Evolutionary conservation across 306 rosid species (phyloP), one percentile per base, ranked within the genome.

Genomic region (Quercus suber): DNA sequence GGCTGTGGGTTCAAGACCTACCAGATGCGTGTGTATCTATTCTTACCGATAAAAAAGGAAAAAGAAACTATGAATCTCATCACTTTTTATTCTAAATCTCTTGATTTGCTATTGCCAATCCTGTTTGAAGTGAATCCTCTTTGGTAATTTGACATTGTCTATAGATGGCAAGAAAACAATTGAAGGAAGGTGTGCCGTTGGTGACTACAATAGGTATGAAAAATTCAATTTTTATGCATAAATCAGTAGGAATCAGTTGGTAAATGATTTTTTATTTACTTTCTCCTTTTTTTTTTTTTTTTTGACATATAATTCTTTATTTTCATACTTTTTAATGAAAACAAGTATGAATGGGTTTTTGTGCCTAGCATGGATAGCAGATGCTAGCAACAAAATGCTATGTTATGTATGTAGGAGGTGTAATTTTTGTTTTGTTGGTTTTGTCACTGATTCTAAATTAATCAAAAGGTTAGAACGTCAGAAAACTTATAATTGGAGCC

Each of bases 151-250:
- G 67, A 79, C 68, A 51, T 78, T 86, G 69, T 71, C 51, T 76
- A 81, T 84, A 93, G 96, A 87, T 84, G 98, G 93, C 82, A 82
- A 78, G 74, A 91, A 93, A 85, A 87, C 89, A 84, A 51, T 91
- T 80, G 96, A 93, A 79, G 94, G 88, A 81, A 93, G 92, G 87
- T 88, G 90, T 74, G 94, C 89, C 63, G 4, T 56, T 56, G 86
- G 79, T 45, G 76, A 88, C 78, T 84, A 78, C 81, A 79, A 55
- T 63, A 91, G 94, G 94, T 93, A 83, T 79, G 12, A 17, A 55
- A 23, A 68, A 28, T 25, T 63, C 15, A n/a, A 43, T 13, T 51
- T 55, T 35, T 6, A 21, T 14, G 6, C 31, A 10, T 20, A 19
- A 8, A 52, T 41, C 45, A 41, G 3, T 8, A 41, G 45, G 12